Evolutionary conservation across 1,284 basidiomycete genomes (phyloP).

Genomic region (Ceratobasidium sp.): DNA sequence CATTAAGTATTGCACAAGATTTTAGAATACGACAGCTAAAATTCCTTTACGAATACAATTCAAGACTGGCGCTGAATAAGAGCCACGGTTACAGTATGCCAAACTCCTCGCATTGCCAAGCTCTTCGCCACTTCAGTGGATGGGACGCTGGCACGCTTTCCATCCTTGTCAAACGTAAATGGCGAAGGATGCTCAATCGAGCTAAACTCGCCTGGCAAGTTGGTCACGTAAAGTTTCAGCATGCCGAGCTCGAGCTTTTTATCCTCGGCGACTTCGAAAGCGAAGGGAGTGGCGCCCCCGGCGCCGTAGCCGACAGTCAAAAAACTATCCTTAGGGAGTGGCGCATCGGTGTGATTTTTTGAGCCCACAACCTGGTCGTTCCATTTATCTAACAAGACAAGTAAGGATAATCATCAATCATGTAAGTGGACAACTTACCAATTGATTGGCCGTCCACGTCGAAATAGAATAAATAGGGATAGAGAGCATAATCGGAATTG

Average conservation of each 20-base stretch:
- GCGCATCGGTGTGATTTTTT: neutral
- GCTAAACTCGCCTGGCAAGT: constrained; percentile 6
- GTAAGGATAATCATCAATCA: neutral
- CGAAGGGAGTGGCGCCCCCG: constrained; percentile 13
- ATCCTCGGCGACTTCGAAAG: neutral
- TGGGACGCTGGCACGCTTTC: neutral
- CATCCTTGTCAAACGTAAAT: neutral
- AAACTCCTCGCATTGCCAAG: neutral
- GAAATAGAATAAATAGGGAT: constrained; percentile 30
- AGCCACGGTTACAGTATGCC: neutral
- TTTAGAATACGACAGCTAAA: too few relatives aligned
- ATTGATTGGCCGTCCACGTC: neutral
- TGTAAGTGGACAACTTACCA: neutral
- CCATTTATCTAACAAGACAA: neutral
- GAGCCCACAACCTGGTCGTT: neutral
- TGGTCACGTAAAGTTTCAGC: constrained; percentile 32
- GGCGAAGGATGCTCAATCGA: constrained; percentile 6
- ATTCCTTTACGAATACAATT: too few relatives aligned
- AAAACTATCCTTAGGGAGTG: neutral
- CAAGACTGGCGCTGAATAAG: neutral
- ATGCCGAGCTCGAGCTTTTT: constrained; percentile 4
- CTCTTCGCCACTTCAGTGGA: neutral
- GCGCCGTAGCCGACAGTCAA: constrained; percentile 37
- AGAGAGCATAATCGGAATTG: neutral
- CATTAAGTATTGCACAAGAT: too few relatives aligned